These are phyloP conservation scores for Saprolegnia diclina DNA, from an alignment of 352 stramenopile genomes.

Conservation along the genomic window DNA sequence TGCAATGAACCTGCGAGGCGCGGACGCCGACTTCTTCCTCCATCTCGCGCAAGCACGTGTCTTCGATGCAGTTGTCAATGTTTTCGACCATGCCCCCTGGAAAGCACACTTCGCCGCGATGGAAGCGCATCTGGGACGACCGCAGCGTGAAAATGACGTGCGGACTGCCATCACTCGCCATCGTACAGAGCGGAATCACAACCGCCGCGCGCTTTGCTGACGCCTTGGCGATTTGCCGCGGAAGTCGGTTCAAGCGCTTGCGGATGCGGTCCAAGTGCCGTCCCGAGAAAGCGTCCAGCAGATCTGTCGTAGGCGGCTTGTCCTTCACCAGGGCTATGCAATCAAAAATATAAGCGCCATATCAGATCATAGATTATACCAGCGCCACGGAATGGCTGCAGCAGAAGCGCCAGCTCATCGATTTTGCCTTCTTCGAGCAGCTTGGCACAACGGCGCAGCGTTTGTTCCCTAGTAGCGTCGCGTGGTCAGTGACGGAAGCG, in stretches of 20 bases:
- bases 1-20: conserved; percentile 26
- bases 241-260: conserved; percentile 92
- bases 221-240: conserved; percentile 90
- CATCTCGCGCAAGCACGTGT: conserved; percentile 96
- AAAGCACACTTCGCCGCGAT: conserved; percentile 97
- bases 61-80: conserved; percentile 90
- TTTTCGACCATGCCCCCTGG: conserved; percentile 93
- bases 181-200: conserved; percentile 95
- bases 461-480: conserved; percentile 50
- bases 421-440: conserved; percentile 69
- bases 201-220: conserved; percentile 90
- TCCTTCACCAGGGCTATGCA: conserved; percentile 36
- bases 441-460: conserved; percentile 62
- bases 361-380: conserved; percentile 5
- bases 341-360: conserved; percentile 42
- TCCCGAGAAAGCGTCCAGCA: conserved; percentile 71
- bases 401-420: conserved; percentile 56
- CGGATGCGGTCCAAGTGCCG: conserved; percentile 89
- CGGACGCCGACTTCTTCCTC: conserved; percentile 94
- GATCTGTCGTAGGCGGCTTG: conserved; percentile 34
- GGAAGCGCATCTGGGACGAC: conserved; percentile 83
- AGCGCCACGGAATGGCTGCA: conserved; percentile 65
- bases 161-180: conserved; percentile 77
- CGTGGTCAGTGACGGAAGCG: background rate
- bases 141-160: conserved; percentile 96